Evolutionary conservation across 768 basidiomycete species (phyloP).

Genomic region (Boletus fagicola): DNA sequence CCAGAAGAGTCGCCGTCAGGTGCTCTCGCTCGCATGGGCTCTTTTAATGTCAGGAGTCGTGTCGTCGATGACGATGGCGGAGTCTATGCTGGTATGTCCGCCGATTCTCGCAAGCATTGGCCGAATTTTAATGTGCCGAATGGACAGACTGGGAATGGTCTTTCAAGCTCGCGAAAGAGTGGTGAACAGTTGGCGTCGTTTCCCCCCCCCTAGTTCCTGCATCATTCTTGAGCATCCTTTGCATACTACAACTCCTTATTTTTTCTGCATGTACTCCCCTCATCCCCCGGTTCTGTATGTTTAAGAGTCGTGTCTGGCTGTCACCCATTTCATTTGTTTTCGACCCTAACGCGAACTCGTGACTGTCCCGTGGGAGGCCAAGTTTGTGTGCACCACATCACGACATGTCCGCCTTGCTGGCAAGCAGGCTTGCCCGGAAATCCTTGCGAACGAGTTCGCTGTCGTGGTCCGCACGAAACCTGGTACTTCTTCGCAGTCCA

Average conservation of each 20-base stretch:
- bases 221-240: slow-evolving; percentile 29
- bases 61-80: slow-evolving; percentile 86
- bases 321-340: slow-evolving; percentile 7
- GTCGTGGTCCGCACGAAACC: neutral
- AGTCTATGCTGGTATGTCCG: slow-evolving; percentile 68
- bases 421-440: slow-evolving; percentile 1
- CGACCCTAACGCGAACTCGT: neutral
- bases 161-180: slow-evolving; percentile 92
- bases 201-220: slow-evolving; percentile 12
- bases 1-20: slow-evolving; percentile 75
- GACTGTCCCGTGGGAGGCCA: neutral
- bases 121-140: slow-evolving; percentile 8
- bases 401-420: slow-evolving; percentile 14
- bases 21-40: slow-evolving; percentile 76
- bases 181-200: slow-evolving; percentile 45
- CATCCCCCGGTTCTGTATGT: slow-evolving; percentile 18
- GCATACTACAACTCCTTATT: slow-evolving; percentile 27
- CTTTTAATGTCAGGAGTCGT: slow-evolving; percentile 75
- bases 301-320: slow-evolving; percentile 9
- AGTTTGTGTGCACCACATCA: neutral
- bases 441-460: neutral
- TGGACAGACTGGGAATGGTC: slow-evolving; percentile 53
- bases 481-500: neutral
- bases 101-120: neutral
- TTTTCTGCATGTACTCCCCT: slow-evolving; percentile 28